A percentile compares a stretch with the other conserved stretches of the same genome.
Conservation (phyloP, 2,329 filamentous ascomycete species). For the Xylaria sp. region DNA sequence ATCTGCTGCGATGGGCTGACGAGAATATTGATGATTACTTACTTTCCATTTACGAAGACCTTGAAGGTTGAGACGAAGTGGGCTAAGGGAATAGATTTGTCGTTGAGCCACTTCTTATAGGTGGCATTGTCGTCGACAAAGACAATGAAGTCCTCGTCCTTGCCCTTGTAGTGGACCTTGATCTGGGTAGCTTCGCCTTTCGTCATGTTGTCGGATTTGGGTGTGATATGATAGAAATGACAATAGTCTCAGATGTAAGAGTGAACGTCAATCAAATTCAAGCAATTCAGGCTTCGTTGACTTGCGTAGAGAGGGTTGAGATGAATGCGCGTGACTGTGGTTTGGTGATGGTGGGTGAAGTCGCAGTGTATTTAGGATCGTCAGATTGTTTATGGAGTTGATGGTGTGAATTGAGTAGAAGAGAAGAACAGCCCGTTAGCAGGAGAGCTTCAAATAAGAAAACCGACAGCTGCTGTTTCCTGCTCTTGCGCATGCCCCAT, state of each 20-base stretch:
- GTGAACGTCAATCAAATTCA: constrained; percentile 1
- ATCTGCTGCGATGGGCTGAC: neutral
- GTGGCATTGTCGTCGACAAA: constrained; percentile 69
- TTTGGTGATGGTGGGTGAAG: neutral
- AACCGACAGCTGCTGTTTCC: constrained; percentile 24
- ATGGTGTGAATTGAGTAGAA: constrained; percentile 18
- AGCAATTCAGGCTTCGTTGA: constrained; percentile 4
- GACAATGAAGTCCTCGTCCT: constrained; percentile 67
- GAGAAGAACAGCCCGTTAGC: neutral
- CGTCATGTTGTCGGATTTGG: constrained; percentile 64
- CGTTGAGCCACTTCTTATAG: constrained; percentile 83
- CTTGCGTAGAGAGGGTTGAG: neutral
- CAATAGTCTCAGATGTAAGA: constrained; percentile 5
- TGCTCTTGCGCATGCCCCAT: constrained; percentile 37
- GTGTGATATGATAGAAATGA: constrained; percentile 10
- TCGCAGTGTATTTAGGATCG: constrained; percentile 2
- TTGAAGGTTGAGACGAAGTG: constrained; percentile 91
- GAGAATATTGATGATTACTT: constrained; percentile 56
- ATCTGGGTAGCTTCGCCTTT: constrained; percentile 75
- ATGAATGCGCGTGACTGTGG: neutral
- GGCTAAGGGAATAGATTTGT: constrained; percentile 80
- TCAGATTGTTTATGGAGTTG: constrained; percentile 14
- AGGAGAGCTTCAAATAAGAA: constrained; percentile 37
- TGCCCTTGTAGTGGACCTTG: constrained; percentile 89
- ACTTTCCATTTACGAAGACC: constrained; percentile 92